Base-by-base conservation (phyloP, 108 stramenopile species). In the Cylindrotheca closterium region DNA sequence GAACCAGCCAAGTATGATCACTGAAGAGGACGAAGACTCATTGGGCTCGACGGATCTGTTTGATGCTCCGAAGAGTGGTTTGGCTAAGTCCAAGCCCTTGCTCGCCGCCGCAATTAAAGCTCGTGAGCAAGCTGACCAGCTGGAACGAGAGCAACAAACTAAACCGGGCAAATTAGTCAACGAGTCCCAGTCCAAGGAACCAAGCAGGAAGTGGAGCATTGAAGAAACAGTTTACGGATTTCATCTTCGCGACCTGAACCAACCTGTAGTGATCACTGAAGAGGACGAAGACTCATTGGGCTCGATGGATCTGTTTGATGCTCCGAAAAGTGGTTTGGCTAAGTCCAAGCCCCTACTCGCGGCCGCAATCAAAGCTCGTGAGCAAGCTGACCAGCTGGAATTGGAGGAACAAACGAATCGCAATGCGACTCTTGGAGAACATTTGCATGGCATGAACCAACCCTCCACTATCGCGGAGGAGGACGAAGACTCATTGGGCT, bases 21-120 rank as follows among this genome's bases (percentile, higher is more conserved):
- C 15, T 5, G 42, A 45, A 24, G 59, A 60, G n/a, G 59, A 60
- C 59, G 26, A 60, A 18, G 25, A 12, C 1, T 60, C 59, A 18
- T 27, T 60, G 45, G 21, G 18, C 1, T 31, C 3, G 2, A 12
- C 17, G 30, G 55, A 57, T 27, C 31, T 57, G 31, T 57, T 57
- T 5, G 55, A 57, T n/a, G 31, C 26, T 19, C 37, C 37, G 15
- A 42, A 10, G 37, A 42, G 10, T 7, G 55, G 18, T 30, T 26
- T 45, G 5, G 46, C 55, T 5, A 46, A 54, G 5, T 24, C 12
- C 4, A 67, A 57, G 21, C 65, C 54, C 30, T 26, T 67, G 26
- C 19, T 67, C 4, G 55, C 54, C 26, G 65, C 65, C 1, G 65
- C 65, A 19, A 7, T 56, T 18, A 67, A 67, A 33, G 65, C 65